These are phyloP conservation scores for Hymenoscyphus infarciens DNA, from an alignment of 2,329 filamentous ascomycete genomes.

Conservation along the genomic window DNA sequence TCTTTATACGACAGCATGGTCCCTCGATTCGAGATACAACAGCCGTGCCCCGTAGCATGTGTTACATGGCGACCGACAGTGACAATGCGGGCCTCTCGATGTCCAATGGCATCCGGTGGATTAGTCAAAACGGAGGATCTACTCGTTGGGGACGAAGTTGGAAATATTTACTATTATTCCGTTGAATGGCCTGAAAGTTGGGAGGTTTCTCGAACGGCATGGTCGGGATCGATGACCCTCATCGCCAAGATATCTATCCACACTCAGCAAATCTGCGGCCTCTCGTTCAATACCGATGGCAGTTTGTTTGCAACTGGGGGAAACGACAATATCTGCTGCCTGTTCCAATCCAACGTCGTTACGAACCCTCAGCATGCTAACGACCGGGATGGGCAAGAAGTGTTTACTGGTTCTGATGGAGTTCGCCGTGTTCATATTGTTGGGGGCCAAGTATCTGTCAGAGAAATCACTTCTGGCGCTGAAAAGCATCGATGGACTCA, in stretches of 20 bases:
- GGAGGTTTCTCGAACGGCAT: slow-evolving; percentile 62
- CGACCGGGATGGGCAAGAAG: slow-evolving; percentile 19
- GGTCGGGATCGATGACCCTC: slow-evolving; percentile 75
- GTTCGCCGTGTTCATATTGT: slow-evolving; percentile 33
- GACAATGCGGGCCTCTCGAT: slow-evolving; percentile 50
- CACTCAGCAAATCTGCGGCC: slow-evolving; percentile 84
- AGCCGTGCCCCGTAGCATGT: slow-evolving; percentile 71
- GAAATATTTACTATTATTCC: slow-evolving; percentile 82
- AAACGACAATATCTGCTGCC: slow-evolving; percentile 85
- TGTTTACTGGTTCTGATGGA: slow-evolving; percentile 26
- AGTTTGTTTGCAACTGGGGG: slow-evolving; percentile 79
- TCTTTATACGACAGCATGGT: slow-evolving; percentile 65
- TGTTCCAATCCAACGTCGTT: slow-evolving; percentile 57
- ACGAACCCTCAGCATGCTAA: slow-evolving; percentile 18
- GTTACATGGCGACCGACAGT: slow-evolving; percentile 73
- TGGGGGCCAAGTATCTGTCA: slow-evolving; percentile 37
- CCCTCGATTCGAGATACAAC: slow-evolving; percentile 71
- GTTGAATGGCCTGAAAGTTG: slow-evolving; percentile 75
- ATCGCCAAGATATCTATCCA: slow-evolving; percentile 76
- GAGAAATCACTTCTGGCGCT: slow-evolving; percentile 49
- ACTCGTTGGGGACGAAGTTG: slow-evolving; percentile 78
- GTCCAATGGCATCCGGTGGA: slow-evolving; percentile 41
- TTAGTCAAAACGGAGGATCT: slow-evolving; percentile 74
- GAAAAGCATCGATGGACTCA: slow-evolving; percentile 74
- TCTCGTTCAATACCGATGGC: slow-evolving; percentile 81